phyloP scores from a whole-genome alignment of 2,329 filamentous ascomycete species.

The Talaromyces pinophilus region DNA sequence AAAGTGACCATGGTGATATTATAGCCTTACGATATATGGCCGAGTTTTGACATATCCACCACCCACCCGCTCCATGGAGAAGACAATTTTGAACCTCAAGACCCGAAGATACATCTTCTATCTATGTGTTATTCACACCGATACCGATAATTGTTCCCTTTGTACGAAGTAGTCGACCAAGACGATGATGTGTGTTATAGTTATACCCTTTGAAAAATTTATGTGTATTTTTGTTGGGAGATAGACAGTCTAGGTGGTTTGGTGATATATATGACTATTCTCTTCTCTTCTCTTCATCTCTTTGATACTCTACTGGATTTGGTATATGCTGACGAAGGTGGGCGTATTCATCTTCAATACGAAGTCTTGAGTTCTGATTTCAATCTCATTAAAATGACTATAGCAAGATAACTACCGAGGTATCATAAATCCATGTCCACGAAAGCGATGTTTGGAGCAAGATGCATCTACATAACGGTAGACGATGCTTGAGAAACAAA shows the following conservation, averaged over 20 bases:
- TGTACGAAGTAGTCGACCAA: constrained; percentile 4
- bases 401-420: not conserved
- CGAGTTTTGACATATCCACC: not conserved
- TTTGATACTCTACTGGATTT: not conserved
- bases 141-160: not conserved
- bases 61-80: not conserved
- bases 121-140: constrained; percentile 4
- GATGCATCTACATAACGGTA: not conserved
- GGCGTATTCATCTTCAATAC: not conserved
- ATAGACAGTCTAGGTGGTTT: not conserved
- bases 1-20: constrained; percentile 21
- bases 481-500: not conserved
- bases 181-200: constrained; percentile 11
- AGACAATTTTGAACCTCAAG: not conserved
- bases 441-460: not conserved
- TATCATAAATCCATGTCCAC: not conserved
- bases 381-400: not conserved
- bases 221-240: constrained; percentile 7
- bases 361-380: not conserved
- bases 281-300: constrained; percentile 1
- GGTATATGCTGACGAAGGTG: not conserved
- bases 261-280: not conserved
- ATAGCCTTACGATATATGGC: not conserved
- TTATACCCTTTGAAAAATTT: constrained; percentile 16
- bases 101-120: not conserved